phyloP scores from a whole-genome alignment of 139 green algal species.

The Chlorella sorokiniana region DNA sequence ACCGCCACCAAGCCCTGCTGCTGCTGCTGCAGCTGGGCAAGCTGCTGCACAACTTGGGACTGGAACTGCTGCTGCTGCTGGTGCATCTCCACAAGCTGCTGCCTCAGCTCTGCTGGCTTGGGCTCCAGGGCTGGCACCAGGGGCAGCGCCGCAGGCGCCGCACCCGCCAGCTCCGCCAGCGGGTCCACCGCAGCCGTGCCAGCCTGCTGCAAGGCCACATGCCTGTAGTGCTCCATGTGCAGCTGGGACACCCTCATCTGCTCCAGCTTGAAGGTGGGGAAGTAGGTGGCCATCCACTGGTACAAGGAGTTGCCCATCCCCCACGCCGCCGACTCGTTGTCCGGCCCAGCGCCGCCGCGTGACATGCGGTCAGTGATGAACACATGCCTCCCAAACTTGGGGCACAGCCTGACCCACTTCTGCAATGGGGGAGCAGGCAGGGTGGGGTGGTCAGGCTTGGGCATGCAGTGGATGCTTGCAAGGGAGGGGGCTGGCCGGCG shows the following conservation, averaged over 20 bases:
- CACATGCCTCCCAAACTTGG: not conserved
- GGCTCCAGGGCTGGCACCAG: not conserved
- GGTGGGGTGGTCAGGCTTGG: too few relatives aligned
- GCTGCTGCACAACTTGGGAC: not conserved
- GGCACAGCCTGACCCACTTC: not conserved
- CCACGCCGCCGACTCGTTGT: not conserved
- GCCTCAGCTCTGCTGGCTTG: not conserved
- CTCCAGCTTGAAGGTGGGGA: not conserved
- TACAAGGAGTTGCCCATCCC: not conserved
- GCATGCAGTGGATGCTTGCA: not conserved
- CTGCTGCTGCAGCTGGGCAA: not conserved
- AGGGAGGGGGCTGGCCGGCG: too few relatives aligned
- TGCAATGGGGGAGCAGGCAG: too few relatives aligned
- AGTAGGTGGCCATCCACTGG: not conserved
- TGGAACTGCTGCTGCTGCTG: not conserved
- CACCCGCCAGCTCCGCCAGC: not conserved
- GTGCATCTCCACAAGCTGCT: not conserved
- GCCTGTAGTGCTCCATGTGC: not conserved
- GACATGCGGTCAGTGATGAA: not conserved
- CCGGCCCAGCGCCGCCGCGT: not conserved
- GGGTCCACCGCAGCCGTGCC: not conserved
- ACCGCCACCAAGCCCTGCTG: not conserved
- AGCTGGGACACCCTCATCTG: not conserved
- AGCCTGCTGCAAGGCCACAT: not conserved
- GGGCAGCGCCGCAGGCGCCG: not conserved